phyloP scores from a whole-genome alignment of 768 basidiomycete species.

The Lactarius sp. region DNA sequence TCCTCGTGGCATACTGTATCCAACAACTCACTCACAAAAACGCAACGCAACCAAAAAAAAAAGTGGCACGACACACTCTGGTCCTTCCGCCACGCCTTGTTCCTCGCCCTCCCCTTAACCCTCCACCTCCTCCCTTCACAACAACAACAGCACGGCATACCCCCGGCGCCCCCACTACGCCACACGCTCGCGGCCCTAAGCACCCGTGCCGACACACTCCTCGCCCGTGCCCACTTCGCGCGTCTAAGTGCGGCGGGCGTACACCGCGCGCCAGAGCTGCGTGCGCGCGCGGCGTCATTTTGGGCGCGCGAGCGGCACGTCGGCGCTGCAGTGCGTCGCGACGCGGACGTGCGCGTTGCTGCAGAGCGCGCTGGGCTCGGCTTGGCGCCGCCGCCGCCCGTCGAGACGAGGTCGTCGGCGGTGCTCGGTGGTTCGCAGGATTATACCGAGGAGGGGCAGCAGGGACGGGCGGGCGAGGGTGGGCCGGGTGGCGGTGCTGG shows the following conservation, averaged over 20 bases:
- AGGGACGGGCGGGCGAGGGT: background rate
- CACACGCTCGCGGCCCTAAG: background rate
- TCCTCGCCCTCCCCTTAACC: conserved; percentile 19
- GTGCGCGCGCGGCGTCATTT: conserved; percentile 6
- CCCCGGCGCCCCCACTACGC: background rate
- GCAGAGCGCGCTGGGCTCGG: conserved; percentile 12
- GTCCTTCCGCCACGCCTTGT: conserved; percentile 22
- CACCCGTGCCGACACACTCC: conserved; percentile 7
- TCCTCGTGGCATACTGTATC: too few relatives aligned
- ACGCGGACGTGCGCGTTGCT: conserved; percentile 16
- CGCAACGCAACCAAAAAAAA: background rate
- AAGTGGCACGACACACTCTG: conserved; percentile 24
- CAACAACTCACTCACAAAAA: too few relatives aligned
- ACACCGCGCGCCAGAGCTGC: conserved; percentile 18
- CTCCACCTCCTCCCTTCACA: conserved; percentile 17
- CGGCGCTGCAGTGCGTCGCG: conserved; percentile 18
- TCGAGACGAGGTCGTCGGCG: background rate
- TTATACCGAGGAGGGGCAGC: background rate
- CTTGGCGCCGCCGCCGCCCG: background rate
- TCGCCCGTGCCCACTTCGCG: conserved; percentile 16
- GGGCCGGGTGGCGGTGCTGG: background rate
- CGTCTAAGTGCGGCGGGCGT: conserved; percentile 3
- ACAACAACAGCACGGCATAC: background rate
- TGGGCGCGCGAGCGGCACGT: conserved; percentile 14
- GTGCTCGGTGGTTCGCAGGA: background rate